These are phyloP conservation scores for Thozetella sp. DNA, from an alignment of 495 filamentous ascomycete species.

Conservation along the genomic window DNA sequence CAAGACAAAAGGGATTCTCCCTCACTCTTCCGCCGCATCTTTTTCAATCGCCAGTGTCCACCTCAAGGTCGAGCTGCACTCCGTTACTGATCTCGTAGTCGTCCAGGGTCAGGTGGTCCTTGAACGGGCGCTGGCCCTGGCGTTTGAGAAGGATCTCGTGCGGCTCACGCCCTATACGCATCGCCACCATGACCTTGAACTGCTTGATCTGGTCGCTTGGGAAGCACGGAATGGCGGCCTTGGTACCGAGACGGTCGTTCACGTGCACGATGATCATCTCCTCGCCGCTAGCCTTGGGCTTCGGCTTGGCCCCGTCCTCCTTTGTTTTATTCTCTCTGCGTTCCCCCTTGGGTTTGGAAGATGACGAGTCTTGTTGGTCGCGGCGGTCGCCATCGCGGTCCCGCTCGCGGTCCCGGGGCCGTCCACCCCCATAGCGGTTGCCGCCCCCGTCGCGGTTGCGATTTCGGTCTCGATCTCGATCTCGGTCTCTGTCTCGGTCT, in stretches of 20 bases:
- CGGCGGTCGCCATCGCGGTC: conserved; percentile 22
- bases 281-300: conserved; percentile 46
- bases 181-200: conserved; percentile 90
- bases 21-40: neutral
- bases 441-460: conserved; percentile 21
- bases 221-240: conserved; percentile 85
- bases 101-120: conserved; percentile 80
- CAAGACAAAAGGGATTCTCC: no score
- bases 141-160: conserved; percentile 91
- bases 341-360: conserved; percentile 9
- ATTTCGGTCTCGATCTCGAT: conserved; percentile 11
- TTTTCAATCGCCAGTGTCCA: conserved; percentile 74
- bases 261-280: conserved; percentile 91
- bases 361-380: neutral
- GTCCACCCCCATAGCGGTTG: conserved; percentile 23
- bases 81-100: conserved; percentile 91
- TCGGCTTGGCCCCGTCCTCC: conserved; percentile 17
- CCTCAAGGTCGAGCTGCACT: conserved; percentile 85
- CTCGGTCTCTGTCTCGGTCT: conserved; percentile 20
- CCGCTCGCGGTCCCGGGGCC: conserved; percentile 3
- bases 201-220: conserved; percentile 77
- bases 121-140: conserved; percentile 89
- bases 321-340: neutral
- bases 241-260: conserved; percentile 90
- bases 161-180: conserved; percentile 80